These are phyloP conservation scores for Termitomyces titanicus DNA, from an alignment of 768 basidiomycete genomes.

Conservation along the genomic window DNA sequence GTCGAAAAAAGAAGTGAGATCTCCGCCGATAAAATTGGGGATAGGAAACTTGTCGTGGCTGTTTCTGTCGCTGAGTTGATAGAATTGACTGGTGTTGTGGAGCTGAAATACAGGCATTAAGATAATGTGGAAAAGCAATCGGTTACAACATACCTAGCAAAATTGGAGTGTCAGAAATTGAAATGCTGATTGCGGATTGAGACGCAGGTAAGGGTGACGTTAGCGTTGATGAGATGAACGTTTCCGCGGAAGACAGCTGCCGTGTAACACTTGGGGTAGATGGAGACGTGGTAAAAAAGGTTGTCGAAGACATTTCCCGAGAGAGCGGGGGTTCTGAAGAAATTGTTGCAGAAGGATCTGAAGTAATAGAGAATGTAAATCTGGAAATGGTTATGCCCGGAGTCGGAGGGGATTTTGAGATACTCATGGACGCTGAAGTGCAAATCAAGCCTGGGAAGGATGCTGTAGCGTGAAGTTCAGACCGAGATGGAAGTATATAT, in stretches of 20 bases:
- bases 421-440: neutral
- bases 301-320: neutral
- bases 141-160: constrained; percentile 1
- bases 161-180: neutral
- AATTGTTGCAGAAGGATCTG: neutral
- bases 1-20: neutral
- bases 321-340: neutral
- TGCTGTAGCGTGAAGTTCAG: neutral
- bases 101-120: neutral
- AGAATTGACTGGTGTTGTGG: neutral
- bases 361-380: neutral
- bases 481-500: neutral
- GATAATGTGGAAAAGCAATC: neutral
- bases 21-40: neutral
- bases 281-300: neutral
- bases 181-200: neutral
- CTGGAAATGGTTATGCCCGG: neutral
- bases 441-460: neutral
- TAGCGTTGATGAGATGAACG: neutral
- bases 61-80: neutral
- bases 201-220: neutral
- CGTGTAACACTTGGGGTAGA: neutral
- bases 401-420: neutral
- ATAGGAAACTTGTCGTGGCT: neutral
- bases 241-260: neutral